Conservation (phyloP, 306 rosid species). For the Prunus mume region DNA sequence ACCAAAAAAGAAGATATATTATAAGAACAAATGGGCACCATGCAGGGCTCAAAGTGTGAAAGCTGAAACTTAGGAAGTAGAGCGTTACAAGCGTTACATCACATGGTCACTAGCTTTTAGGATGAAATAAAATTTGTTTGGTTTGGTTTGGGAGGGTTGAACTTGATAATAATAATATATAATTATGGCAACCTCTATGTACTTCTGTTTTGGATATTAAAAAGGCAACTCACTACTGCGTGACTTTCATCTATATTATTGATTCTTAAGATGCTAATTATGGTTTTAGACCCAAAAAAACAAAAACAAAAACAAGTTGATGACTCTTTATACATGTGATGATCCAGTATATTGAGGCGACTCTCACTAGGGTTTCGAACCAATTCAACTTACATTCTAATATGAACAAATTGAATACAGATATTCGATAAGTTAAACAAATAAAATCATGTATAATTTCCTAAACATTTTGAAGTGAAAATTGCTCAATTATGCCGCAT, state of each 20-base stretch:
- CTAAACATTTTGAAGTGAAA: too few species aligned
- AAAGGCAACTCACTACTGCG: too few species aligned
- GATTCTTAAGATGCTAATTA: too few species aligned
- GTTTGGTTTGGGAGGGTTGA: too few species aligned
- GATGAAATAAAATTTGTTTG: background rate
- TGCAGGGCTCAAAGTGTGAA: background rate
- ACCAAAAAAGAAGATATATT: background rate
- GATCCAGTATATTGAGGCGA: background rate
- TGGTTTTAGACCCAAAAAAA: too few species aligned
- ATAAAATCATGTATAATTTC: too few species aligned
- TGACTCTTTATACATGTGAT: background rate
- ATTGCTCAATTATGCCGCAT: too few species aligned
- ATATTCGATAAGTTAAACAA: background rate
- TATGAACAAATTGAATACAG: background rate
- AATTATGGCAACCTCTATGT: too few species aligned
- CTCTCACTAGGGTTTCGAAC: background rate
- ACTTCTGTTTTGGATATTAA: too few species aligned
- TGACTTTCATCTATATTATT: too few species aligned
- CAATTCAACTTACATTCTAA: background rate
- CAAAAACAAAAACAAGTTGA: background rate
- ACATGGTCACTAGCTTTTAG: background rate
- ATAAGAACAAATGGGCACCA: conserved; percentile 21
- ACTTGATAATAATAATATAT: too few species aligned
- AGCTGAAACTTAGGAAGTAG: conserved; percentile 3
- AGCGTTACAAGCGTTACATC: conserved; percentile 3